phyloP scores from a whole-genome alignment of 768 basidiomycete species.

The Naganishia onofrii region DNA sequence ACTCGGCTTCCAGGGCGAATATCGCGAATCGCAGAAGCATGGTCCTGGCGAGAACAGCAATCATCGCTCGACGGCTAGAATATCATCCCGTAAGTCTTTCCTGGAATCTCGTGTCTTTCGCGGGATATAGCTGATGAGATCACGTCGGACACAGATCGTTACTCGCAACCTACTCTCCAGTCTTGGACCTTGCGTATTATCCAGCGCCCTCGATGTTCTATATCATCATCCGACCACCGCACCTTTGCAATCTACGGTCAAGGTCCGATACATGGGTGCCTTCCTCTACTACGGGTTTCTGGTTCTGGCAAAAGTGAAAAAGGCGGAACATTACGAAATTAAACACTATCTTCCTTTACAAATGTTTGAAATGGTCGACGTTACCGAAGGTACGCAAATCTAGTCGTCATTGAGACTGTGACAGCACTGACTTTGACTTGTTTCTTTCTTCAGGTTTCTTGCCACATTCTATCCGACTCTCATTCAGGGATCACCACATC shows the following conservation, averaged over 20 bases:
- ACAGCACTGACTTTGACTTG: conserved; percentile 25
- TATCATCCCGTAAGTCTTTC: conserved; percentile 41
- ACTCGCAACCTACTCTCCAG: conserved; percentile 56
- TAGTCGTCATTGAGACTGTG: conserved; percentile 4
- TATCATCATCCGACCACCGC: conserved; percentile 61
- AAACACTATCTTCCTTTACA: conserved; percentile 81
- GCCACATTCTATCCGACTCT: conserved; percentile 76
- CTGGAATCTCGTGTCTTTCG: background rate
- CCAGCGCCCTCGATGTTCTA: conserved; percentile 86
- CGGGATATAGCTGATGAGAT: background rate
- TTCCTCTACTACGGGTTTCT: conserved; percentile 90
- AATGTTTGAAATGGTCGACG: conserved; percentile 68
- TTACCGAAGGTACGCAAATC: conserved; percentile 65
- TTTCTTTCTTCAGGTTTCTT: conserved; percentile 61
- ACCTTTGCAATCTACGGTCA: conserved; percentile 58
- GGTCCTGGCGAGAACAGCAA: conserved; percentile 64
- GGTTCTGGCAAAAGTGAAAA: conserved; percentile 78
- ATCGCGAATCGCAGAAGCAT: conserved; percentile 72
- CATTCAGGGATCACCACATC: conserved; percentile 67
- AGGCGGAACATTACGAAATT: conserved; percentile 72
- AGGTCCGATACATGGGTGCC: conserved; percentile 81
- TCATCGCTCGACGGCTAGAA: conserved; percentile 64
- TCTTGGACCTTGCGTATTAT: conserved; percentile 73
- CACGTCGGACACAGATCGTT: conserved; percentile 35
- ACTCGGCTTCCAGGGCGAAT: conserved; percentile 73